A percentile compares a stretch with the other conserved stretches of the same genome.
phyloP scores from a whole-genome alignment of 78 protist genomes.

The Dictyostelium capitatum region DNA sequence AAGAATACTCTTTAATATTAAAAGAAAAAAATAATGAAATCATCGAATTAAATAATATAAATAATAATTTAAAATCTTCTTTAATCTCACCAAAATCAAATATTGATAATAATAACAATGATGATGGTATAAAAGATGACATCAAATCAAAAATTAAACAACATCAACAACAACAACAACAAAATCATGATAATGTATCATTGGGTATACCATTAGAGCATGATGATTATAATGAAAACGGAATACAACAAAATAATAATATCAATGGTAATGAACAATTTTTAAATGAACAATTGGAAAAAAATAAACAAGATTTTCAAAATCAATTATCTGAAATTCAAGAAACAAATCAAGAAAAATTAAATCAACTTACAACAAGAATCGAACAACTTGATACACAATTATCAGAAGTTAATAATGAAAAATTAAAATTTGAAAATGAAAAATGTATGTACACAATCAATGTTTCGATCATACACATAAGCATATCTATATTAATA shows the following conservation, averaged over 20 bases:
- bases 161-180: background rate
- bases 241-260: background rate
- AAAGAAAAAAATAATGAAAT: slow-evolving; percentile 61
- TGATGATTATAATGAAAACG: slow-evolving; percentile 1
- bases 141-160: background rate
- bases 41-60: slow-evolving; percentile 17
- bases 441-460: slow-evolving; percentile 4
- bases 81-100: slow-evolving; percentile 11
- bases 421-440: background rate
- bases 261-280: background rate
- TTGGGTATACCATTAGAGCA: slow-evolving; percentile 36
- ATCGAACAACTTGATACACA: slow-evolving; percentile 19
- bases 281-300: slow-evolving; percentile 20
- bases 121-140: background rate
- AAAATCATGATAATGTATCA: slow-evolving; percentile 6
- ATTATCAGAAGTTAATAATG: background rate
- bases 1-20: slow-evolving; percentile 44
- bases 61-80: slow-evolving; percentile 43
- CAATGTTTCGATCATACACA: background rate
- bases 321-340: slow-evolving; percentile 43
- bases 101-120: background rate
- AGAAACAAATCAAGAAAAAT: slow-evolving; percentile 52
- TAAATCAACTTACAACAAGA: slow-evolving; percentile 8
- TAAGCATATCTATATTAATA: background rate
- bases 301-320: slow-evolving; percentile 39